Evolutionary conservation across 1,139 yeast genomes (phyloP).

Genomic region (Zygosaccharomyces pseudobailii): DNA sequence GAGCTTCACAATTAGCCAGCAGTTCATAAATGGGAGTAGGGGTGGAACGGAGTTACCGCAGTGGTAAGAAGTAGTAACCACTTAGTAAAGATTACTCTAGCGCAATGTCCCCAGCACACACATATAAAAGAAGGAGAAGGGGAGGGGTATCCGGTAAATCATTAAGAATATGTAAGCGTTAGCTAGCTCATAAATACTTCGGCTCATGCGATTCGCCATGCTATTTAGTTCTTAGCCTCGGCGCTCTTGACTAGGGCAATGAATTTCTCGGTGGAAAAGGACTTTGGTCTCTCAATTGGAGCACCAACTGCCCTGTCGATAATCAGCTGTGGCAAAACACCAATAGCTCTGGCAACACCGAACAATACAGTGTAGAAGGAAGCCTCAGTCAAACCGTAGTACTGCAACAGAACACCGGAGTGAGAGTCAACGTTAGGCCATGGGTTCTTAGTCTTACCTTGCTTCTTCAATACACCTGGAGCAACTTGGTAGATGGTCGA

Average conservation of each 20-base stretch:
- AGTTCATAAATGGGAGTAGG: no score
- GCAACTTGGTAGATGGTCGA: conserved; percentile 91
- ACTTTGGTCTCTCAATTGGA: conserved; percentile 97
- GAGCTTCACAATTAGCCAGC: no score
- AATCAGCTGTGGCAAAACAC: conserved; percentile 94
- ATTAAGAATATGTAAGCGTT: conserved; percentile 6
- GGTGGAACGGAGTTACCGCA: no score
- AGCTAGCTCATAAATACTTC: conserved; percentile 4
- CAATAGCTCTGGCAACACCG: conserved; percentile 97
- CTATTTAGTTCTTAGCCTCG: conserved; percentile 17
- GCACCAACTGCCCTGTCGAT: conserved; percentile 94
- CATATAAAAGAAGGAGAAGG: no score
- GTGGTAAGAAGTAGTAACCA: no score
- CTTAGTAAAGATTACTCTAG: no score
- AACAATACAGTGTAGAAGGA: conserved; percentile 96
- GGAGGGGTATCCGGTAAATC: background rate
- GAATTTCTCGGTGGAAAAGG: conserved; percentile 64
- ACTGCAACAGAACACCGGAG: conserved; percentile 94
- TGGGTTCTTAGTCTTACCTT: conserved; percentile 98
- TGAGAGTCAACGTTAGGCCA: conserved; percentile 99
- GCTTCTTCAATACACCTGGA: conserved; percentile 90
- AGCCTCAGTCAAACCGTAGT: conserved; percentile 93
- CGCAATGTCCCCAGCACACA: no score
- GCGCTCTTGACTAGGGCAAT: conserved; percentile 38
- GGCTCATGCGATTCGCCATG: conserved; percentile 5